phyloP scores from a whole-genome alignment of 768 basidiomycete genomes.

The Lentinula sp. region DNA sequence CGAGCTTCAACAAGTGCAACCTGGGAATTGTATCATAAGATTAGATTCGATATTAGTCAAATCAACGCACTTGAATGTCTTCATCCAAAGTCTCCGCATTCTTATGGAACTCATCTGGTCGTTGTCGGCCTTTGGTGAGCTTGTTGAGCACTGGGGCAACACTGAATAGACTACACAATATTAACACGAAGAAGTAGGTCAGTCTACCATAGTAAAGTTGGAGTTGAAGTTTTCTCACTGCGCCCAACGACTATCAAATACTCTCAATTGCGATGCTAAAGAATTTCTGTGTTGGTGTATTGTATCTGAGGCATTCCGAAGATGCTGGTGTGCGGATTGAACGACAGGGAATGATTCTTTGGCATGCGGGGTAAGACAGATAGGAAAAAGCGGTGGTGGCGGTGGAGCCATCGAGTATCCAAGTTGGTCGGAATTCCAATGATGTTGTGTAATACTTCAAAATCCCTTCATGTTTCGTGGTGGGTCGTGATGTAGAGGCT shows the following conservation, averaged over 20 bases:
- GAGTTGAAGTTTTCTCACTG: slow-evolving; percentile 4
- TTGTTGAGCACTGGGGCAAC: slow-evolving; percentile 11
- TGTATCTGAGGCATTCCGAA: slow-evolving; percentile 9
- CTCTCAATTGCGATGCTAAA: neutral
- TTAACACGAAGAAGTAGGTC: too few relatives aligned
- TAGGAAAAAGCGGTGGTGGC: neutral
- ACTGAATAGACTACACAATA: slow-evolving; percentile 3
- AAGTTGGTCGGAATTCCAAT: slow-evolving; percentile 55
- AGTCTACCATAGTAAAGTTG: neutral
- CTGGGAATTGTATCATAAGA: neutral
- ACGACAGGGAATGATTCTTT: slow-evolving; percentile 7
- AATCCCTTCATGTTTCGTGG: too few relatives aligned
- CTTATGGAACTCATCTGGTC: slow-evolving; percentile 8
- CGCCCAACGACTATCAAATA: slow-evolving; percentile 11
- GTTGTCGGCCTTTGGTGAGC: slow-evolving; percentile 11
- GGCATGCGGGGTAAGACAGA: neutral
- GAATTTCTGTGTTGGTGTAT: slow-evolving; percentile 10
- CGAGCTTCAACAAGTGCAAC: neutral
- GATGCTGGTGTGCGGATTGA: slow-evolving; percentile 6
- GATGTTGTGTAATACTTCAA: slow-evolving; percentile 22
- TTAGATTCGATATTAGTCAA: too few relatives aligned
- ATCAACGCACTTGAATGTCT: slow-evolving; percentile 8
- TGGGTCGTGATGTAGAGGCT: too few relatives aligned
- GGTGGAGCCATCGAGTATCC: slow-evolving; percentile 11
- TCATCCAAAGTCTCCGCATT: slow-evolving; percentile 8